Evolutionary conservation across 208 protist species (phyloP), one percentile per base, ranked within the genome.

Genomic region (Acanthamoeba quina): DNA sequence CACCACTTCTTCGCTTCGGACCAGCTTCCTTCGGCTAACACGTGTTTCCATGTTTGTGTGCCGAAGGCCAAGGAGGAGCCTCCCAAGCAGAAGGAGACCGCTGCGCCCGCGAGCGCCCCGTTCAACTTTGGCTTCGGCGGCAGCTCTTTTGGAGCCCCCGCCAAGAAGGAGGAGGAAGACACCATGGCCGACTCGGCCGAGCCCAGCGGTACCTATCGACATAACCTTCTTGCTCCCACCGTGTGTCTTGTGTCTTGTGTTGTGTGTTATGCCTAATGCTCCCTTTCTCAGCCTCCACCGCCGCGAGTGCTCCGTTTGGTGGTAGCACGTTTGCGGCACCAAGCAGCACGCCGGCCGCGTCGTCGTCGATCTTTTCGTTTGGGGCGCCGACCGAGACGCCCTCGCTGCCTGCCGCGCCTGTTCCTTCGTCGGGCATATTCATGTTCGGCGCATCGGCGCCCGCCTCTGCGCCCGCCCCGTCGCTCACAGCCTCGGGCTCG

Each of bases 161-260:
- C 58, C 21, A 64, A 64, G 58, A n/a, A 64, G 6, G 58, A 76
- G 21, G 68, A 76, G 58, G 58, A 76, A 47, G 68, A 76, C 68
- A 49, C 68, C 29, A 76, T 76, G 68, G 68, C 68, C 37, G 68
- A 76, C 29, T 76, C 68, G 10, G 31, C 68, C 41, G 68, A 76
- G 37, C 68, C 68, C 68, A 44, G 37, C 41, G 68, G 68, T 76
- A 47, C 21, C 2, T 64, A 9, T 19, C 24, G 13, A 64, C 24
- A 2, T 0, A 19, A 26, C 58, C 58, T 64, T n/a, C 24, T 26
- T n/a, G 31, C 26, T 5, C 31, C 41, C 37, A 37, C 31, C 29
- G n/a, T 49, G 5, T n/a, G n/a, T n/a, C n/a, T n/a, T n/a, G n/a
- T n/a, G n/a, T n/a, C n/a, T n/a, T n/a, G 31, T 19, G 68, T 58